A percentile compares a stretch with the other conserved stretches of the same genome.
Evolutionary conservation across 495 filamentous ascomycete species (phyloP).

Genomic region (Hypoxylon crocopeplum): DNA sequence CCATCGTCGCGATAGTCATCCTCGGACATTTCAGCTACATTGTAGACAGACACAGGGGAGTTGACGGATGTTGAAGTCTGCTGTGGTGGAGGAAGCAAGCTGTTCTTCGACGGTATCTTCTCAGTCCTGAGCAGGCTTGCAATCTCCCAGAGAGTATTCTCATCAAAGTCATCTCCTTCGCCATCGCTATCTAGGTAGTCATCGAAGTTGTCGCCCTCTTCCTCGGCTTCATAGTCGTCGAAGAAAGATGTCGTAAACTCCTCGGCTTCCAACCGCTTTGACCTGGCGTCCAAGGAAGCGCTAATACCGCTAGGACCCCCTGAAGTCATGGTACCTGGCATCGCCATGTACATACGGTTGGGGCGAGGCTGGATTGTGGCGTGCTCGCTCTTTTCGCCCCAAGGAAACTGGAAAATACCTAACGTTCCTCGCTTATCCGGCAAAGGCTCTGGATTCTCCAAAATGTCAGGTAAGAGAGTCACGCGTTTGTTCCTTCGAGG

Average conservation of each 20-base stretch:
- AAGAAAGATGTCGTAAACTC: conserved; percentile 53
- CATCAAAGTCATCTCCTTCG: conserved; percentile 59
- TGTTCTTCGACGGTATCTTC: conserved; percentile 53
- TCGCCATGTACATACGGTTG: conserved; percentile 45
- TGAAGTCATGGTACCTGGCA: conserved; percentile 58
- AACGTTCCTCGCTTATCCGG: conserved; percentile 58
- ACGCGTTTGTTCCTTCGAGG: conserved; percentile 58
- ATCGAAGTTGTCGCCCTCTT: conserved; percentile 48
- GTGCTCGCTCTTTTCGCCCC: conserved; percentile 62
- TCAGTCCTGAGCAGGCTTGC: conserved; percentile 58
- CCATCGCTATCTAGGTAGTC: conserved; percentile 40
- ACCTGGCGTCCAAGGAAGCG: conserved; percentile 42
- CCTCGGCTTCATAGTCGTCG: conserved; percentile 56
- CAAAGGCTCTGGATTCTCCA: conserved; percentile 61
- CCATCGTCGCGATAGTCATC: conserved; percentile 44
- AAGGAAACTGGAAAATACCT: conserved; percentile 64
- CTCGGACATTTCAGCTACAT: conserved; percentile 40
- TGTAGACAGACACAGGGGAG: conserved; percentile 30
- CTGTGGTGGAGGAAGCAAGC: conserved; percentile 43
- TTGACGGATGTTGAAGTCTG: conserved; percentile 14
- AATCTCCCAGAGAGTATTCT: conserved; percentile 64
- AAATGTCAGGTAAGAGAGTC: conserved; percentile 61
- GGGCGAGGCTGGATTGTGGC: conserved; percentile 47
- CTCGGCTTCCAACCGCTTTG: conserved; percentile 44
- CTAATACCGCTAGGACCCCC: conserved; percentile 39